Evolutionary conservation across 768 basidiomycete genomes (phyloP).

Genomic region (Daedalea quercina): DNA sequence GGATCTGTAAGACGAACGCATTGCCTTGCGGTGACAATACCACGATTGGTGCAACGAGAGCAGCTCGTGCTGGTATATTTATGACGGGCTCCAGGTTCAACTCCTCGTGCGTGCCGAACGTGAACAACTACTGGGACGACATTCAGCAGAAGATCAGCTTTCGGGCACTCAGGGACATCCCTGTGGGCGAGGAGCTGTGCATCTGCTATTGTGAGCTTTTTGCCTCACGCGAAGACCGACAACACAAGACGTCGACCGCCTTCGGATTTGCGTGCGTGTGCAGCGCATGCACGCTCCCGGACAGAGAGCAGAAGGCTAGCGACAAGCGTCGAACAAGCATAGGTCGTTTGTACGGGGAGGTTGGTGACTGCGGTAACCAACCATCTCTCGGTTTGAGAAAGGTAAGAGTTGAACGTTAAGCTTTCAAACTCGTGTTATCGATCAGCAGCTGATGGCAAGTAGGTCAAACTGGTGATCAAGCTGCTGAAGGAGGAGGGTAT

Average conservation of each 20-base stretch:
- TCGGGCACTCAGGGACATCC: conserved; percentile 20
- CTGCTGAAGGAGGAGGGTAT: conserved; percentile 17
- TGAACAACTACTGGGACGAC: conserved; percentile 19
- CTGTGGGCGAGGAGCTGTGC: conserved; percentile 23
- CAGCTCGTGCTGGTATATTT: conserved; percentile 14
- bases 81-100: conserved; percentile 19
- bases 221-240: conserved; percentile 11
- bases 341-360: conserved; percentile 18
- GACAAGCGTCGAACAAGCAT: conserved; percentile 16
- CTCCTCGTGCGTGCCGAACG: conserved; percentile 22
- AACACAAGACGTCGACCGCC: conserved; percentile 9
- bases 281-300: conserved; percentile 15
- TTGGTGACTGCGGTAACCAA: conserved; percentile 14
- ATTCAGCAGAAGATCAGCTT: conserved; percentile 15
- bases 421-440: too few relatives aligned
- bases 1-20: conserved; percentile 21
- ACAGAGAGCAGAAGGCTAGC: conserved; percentile 15
- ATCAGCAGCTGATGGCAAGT: not conserved
- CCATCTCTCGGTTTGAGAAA: conserved; percentile 18
- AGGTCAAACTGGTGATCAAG: conserved; percentile 15
- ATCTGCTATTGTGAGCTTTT: conserved; percentile 20
- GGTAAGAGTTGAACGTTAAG: conserved; percentile 1
- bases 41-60: not conserved
- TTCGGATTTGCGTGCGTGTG: conserved; percentile 21
- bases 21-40: conserved; percentile 15